A percentile compares a stretch with the other conserved stretches of the same genome.
Conservation (phyloP, 768 basidiomycete species). For the Botryobasidium botryosum region DNA sequence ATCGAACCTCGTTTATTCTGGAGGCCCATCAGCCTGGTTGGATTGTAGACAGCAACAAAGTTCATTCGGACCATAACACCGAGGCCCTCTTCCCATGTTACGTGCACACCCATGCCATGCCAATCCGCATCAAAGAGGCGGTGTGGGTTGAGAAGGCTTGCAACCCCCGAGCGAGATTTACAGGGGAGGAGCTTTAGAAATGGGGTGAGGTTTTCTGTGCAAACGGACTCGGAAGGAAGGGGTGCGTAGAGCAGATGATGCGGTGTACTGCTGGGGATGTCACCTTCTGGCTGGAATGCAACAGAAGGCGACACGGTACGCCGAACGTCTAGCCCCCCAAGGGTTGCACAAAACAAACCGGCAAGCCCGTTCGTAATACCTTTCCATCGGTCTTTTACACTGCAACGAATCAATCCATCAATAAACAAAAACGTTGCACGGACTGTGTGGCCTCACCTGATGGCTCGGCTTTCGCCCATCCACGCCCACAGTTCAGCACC, state of each 20-base stretch:
- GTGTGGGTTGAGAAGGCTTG: conserved; percentile 69
- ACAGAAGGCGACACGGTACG: conserved; percentile 51
- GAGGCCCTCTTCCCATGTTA: conserved; percentile 36
- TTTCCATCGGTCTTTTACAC: conserved; percentile 64
- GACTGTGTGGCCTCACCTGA: background rate
- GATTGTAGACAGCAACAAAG: conserved; percentile 45
- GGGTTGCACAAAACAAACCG: conserved; percentile 87
- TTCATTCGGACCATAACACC: conserved; percentile 16
- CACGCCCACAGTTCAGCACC: conserved; percentile 88
- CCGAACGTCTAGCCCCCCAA: conserved; percentile 58
- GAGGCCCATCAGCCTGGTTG: conserved; percentile 26
- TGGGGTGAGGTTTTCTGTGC: conserved; percentile 93
- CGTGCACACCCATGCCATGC: conserved; percentile 76
- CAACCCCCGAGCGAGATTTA: conserved; percentile 74
- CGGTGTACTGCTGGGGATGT: conserved; percentile 24
- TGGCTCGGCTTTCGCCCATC: conserved; percentile 43
- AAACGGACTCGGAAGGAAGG: conserved; percentile 74
- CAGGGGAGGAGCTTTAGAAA: conserved; percentile 92
- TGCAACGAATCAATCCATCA: conserved; percentile 16
- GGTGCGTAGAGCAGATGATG: conserved; percentile 48
- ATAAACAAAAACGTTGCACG: background rate
- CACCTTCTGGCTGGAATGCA: conserved; percentile 46
- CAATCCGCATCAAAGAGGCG: conserved; percentile 78
- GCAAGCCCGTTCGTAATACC: conserved; percentile 78
- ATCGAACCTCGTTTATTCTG: conserved; percentile 35